Base-by-base conservation (phyloP, 345 rosid species). In the Rhizophora apiculata region DNA sequence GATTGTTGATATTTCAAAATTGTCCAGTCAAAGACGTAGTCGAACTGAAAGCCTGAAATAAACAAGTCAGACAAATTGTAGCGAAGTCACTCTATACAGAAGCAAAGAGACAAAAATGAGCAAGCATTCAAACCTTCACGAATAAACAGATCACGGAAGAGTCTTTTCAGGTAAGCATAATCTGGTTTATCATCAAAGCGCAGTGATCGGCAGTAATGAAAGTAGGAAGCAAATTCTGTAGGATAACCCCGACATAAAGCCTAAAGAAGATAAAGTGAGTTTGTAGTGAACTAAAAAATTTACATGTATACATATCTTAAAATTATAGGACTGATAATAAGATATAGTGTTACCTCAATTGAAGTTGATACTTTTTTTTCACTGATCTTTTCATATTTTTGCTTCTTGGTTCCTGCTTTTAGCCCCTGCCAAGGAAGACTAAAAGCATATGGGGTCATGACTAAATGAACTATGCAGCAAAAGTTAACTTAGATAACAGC, bases 361-460 rank as follows among this genome's bases (percentile, higher is more conserved):
- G 98, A 84, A 64, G 93, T 93, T 6, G 93, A 85, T 5, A 88
- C 96, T 84, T 90, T 93, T 80, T 86, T 88, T 83, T 93, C 98
- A 71, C 92, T 90, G 62, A 93, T 93, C 77, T 82, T 93, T 76
- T 93, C 95, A 74, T 93, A 88, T 84, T 93, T 93, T 70, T 93
- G 96, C 82, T 93, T 88, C 81, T 93, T 93, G 43, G 85, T 90
- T 74, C 96, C 96, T 7, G 98, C 96, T 81, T 85, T 87, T 55
- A 90, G 76, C 77, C 98, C 96, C 82, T 93, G 98, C 98, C 98
- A 93, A 24, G 98, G 98, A 77, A 93, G 95, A 73, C 96, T 93
- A 74, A 67, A 81, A 60, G 43, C 65, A 66, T 43, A 57, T 27
- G 51, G 39, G 60, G 69, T 72, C 66, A 66, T n/a, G 65, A 68